A percentile compares a stretch with the other conserved stretches of the same genome.
These are phyloP conservation scores for Dissophora ornata DNA, from an alignment of 192 early-diverging fungal species.

Conservation along the genomic window DNA sequence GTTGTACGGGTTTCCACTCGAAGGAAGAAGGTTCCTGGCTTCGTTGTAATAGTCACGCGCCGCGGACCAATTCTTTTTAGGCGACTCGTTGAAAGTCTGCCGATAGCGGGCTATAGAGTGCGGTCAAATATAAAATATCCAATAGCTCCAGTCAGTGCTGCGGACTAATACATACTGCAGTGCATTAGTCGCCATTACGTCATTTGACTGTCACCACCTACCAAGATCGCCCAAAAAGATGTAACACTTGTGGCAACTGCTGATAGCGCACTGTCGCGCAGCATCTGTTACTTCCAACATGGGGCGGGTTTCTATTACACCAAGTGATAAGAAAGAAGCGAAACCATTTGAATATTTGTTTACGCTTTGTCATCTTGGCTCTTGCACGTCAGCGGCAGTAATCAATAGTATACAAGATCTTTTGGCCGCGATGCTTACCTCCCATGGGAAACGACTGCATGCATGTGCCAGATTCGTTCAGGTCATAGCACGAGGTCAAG, in stretches of 20 bases:
- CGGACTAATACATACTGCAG: background rate
- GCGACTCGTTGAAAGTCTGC: conserved; percentile 65
- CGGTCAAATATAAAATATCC: background rate
- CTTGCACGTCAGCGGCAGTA: no score
- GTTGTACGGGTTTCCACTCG: conserved; percentile 72
- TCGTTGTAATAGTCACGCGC: conserved; percentile 73
- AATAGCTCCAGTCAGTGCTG: background rate
- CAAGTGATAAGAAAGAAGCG: background rate
- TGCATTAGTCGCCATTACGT: background rate
- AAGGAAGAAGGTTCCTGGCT: conserved; percentile 68
- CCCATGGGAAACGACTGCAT: conserved; percentile 43
- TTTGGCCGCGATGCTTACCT: no score
- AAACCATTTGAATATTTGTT: no score
- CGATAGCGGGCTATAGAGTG: conserved; percentile 66
- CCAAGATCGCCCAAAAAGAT: conserved; percentile 78
- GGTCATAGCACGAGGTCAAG: conserved; percentile 54
- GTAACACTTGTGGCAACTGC: conserved; percentile 63
- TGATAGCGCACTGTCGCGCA: conserved; percentile 49
- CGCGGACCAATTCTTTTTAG: conserved; percentile 66
- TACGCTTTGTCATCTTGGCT: no score
- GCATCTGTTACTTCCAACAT: conserved; percentile 31
- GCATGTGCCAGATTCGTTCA: conserved; percentile 51
- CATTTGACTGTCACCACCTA: conserved; percentile 29
- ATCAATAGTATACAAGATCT: no score
- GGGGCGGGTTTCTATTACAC: conserved; percentile 26